Conservation (phyloP, 176 grass and related monocot species). For the Carex pumila region DNA sequence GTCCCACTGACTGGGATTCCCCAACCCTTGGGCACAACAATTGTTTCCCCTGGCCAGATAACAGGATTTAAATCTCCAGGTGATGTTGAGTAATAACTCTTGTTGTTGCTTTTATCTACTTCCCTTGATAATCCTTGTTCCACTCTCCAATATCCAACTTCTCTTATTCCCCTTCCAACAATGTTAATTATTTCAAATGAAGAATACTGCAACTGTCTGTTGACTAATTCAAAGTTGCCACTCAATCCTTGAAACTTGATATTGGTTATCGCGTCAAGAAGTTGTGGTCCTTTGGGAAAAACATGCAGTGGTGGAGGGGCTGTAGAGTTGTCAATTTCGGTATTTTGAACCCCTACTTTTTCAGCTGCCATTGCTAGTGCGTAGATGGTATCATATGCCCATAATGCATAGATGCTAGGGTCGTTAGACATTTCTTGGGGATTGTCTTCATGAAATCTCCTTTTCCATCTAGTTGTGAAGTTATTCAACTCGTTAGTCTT, state of each 20-base stretch:
- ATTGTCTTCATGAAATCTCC: slow-evolving; percentile 36
- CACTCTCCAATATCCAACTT: slow-evolving; percentile 37
- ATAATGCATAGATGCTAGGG: slow-evolving; percentile 45
- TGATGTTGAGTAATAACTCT: neutral
- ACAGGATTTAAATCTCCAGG: neutral
- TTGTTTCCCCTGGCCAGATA: slow-evolving; percentile 32
- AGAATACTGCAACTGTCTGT: slow-evolving; percentile 21
- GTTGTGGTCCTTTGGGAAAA: slow-evolving; percentile 13
- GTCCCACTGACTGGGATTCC: slow-evolving; percentile 18
- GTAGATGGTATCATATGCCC: slow-evolving; percentile 65
- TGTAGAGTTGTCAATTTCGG: neutral
- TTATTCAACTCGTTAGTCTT: neutral
- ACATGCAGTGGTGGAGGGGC: neutral
- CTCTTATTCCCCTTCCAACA: slow-evolving; percentile 11
- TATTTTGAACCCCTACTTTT: neutral
- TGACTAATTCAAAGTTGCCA: slow-evolving; percentile 21
- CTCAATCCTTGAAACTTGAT: slow-evolving; percentile 28
- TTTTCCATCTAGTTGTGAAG: slow-evolving; percentile 38
- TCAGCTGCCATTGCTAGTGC: slow-evolving; percentile 41
- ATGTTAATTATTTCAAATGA: slow-evolving; percentile 40
- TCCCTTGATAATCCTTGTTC: slow-evolving; percentile 13
- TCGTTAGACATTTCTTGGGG: neutral
- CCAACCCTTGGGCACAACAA: slow-evolving; percentile 25
- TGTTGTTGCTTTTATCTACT: neutral
- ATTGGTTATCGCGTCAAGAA: slow-evolving; percentile 4